A percentile compares a stretch with the other conserved stretches of the same genome.
Evolutionary conservation across 305 asterid genomes (phyloP).

Genomic region (Salvia sclarea): DNA sequence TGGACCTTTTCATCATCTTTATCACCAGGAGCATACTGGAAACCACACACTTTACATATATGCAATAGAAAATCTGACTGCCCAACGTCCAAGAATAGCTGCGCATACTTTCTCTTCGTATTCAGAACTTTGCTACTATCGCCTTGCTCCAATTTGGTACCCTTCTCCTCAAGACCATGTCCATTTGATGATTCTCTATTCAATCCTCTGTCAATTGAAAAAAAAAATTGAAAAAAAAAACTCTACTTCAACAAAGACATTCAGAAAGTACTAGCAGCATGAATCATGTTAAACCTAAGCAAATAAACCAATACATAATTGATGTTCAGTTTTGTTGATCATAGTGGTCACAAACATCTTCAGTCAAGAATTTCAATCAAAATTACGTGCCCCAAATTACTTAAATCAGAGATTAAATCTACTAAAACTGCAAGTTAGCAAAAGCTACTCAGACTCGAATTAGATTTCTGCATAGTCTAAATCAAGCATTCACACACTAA

Average conservation of each 20-base stretch:
- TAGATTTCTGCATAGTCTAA: neutral
- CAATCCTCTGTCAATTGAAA: constrained; percentile 24
- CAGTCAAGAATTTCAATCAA: neutral
- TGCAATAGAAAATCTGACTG: constrained; percentile 68
- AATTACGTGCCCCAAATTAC: neutral
- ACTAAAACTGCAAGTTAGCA: neutral
- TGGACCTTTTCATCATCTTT: constrained; percentile 70
- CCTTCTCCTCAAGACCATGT: constrained; percentile 26
- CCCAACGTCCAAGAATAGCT: constrained; percentile 66
- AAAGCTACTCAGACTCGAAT: neutral
- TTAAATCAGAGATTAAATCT: neutral
- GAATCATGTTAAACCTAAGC: neutral
- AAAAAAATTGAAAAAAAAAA: neutral
- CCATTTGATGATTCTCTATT: constrained; percentile 30
- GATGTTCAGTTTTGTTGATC: neutral
- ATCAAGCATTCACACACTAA: neutral
- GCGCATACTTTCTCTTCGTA: constrained; percentile 70
- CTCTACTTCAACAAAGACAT: neutral
- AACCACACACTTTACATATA: constrained; percentile 60
- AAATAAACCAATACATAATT: constrained; percentile 4
- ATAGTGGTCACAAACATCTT: neutral
- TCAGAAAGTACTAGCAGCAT: neutral
- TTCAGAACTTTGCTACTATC: constrained; percentile 46
- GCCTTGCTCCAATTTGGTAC: constrained; percentile 26
- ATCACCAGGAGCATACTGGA: constrained; percentile 63